Evolutionary conservation across 1,284 basidiomycete species (phyloP), one percentile per base, ranked within the genome.

Genomic region (Tilletia caries): DNA sequence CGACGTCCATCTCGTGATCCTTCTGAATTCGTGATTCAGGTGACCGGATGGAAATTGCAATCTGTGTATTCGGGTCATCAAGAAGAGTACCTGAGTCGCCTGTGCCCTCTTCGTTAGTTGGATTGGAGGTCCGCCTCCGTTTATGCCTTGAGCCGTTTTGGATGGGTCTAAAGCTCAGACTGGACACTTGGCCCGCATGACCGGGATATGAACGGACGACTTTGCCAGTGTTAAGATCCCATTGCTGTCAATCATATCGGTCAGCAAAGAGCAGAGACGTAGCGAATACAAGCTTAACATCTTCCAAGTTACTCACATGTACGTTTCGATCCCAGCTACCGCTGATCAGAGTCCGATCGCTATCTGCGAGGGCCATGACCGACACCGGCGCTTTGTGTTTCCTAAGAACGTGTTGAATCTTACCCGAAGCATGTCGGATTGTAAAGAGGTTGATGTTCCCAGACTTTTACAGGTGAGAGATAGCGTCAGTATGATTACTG

Each of bases 281-380:
- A n/a, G n/a, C n/a, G n/a, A n/a, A n/a, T n/a, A n/a, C n/a, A n/a
- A n/a, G n/a, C n/a, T n/a, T n/a, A n/a, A n/a, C n/a, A n/a, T n/a
- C n/a, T n/a, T n/a, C 15, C 1, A 2, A 27, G 3, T 1, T 29
- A 87, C 91, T 84, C 83, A 95, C 95, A 69, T 90, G 86, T 3
- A 94, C 90, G 72, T 91, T 89, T 2, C 92, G 91, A 82, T 98
- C 96, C 95, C 95, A 98, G 1, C 93, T 91, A 3, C 93, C 95
- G 79, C 92, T 95, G 75, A 95, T 89, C 73, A 95, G 88, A 0
- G 90, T 88, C 75, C 90, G 91, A 81, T 98, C 92, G 66, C 91
- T 89, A 70, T 90, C 88, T 69, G 90, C 87, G 69, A 98, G 85
- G 0, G 90, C 88, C 64, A 98, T 85, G 18, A 90, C 89, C n/a